These are phyloP conservation scores for Pseudogymnoascus sp. DNA, from an alignment of 2,329 filamentous ascomycete genomes.

Conservation along the genomic window DNA sequence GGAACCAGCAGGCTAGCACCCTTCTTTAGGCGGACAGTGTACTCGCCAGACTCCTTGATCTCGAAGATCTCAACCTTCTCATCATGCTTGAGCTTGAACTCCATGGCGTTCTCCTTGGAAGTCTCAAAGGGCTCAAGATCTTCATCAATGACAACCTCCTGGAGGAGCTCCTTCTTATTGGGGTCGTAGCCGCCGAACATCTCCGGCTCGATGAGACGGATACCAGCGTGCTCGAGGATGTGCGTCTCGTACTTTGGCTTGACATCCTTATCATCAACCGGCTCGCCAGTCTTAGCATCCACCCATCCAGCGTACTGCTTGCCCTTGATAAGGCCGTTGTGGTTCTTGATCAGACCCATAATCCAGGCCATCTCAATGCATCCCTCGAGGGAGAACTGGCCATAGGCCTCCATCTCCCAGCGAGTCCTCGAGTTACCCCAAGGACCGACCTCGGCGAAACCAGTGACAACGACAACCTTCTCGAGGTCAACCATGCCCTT, in stretches of 20 bases:
- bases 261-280: conserved; percentile 95
- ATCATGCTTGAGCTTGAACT: conserved; percentile 94
- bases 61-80: conserved; percentile 98
- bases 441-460: conserved; percentile 90
- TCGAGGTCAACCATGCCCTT: conserved; percentile 99
- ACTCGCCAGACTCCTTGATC: conserved; percentile 87
- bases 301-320: conserved; percentile 96
- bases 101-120: conserved; percentile 92
- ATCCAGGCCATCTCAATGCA: conserved; percentile 99
- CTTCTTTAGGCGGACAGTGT: conserved; percentile 89
- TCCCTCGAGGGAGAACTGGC: conserved; percentile 93
- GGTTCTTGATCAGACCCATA: conserved; percentile 98
- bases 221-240: conserved; percentile 93
- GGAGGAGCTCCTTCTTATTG: conserved; percentile 95
- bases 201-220: conserved; percentile 94
- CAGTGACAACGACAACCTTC: conserved; percentile 94
- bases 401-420: conserved; percentile 98
- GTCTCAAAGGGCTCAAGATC: conserved; percentile 95
- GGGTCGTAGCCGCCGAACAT: conserved; percentile 95
- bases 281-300: conserved; percentile 86
- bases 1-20: conserved; percentile 91
- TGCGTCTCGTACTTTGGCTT: conserved; percentile 96
- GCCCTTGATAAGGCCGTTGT: conserved; percentile 93
- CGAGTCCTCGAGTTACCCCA: conserved; percentile 98
- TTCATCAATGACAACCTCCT: conserved; percentile 95